Base-by-base conservation (phyloP, 2,329 filamentous ascomycete genomes). In the Penicillium nordicum region DNA sequence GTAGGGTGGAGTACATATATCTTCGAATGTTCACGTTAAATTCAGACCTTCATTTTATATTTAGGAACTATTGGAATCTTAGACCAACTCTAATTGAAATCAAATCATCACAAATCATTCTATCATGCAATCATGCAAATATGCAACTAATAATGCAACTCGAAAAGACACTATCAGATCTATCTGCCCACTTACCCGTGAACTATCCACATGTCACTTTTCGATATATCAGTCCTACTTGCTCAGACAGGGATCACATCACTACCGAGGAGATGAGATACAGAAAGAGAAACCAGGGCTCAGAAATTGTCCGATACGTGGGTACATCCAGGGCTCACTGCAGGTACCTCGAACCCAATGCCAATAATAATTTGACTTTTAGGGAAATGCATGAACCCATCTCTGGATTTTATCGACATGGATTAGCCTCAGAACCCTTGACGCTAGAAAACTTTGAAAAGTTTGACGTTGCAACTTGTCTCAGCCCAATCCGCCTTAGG, bases 231-330 rank as follows among this genome's bases (percentile, higher is more conserved):
- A 63, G 34, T 29, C 25, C 16, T 14, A 57, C 48, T 46, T 43
- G 6, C 18, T 23, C 11, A 32, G 9, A 25, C 21, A 32, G 12
- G 8, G 12, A 21, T 18, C 55, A 54, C 38, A 54, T 3, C 30
- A 59, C 37, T 57, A 57, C 51, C 29, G 29, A 32, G 32, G 7
- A 34, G 32, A 51, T 57, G 57, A 51, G 57, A 59, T 45, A 63
- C 54, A 60, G 55, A 55, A 57, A 57, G 49, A 55, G 44, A 53
- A 58, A 58, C 51, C 30, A 60, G n/a, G 27, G 37, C 47, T 53
- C 42, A 41, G 25, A 51, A 65, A 65, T 57, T 61, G 55, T 61
- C 63, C 63, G 60, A 63, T 27, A 27, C 30, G 36, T 29, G 32
- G 53, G 36, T 48, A 50, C 40, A 18, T 23, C 10, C 16, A 37